Evolutionary conservation across 164 flowering plant species (phyloP).

Genomic region (Piper betle): DNA sequence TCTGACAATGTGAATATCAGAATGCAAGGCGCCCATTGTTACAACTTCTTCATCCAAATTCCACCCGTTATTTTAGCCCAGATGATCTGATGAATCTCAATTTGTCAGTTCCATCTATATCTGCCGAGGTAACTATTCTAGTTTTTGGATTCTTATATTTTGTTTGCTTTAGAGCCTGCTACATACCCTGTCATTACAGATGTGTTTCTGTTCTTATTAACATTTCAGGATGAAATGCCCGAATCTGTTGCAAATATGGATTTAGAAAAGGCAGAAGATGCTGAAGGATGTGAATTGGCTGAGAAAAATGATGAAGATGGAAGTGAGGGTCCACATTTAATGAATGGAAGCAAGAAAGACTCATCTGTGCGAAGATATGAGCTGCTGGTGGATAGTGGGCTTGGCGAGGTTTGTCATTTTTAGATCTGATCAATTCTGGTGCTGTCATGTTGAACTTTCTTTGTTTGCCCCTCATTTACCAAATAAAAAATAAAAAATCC

Average conservation of each 20-base stretch:
- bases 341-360: slow-evolving; percentile 80
- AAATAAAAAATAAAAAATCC: too few relatives aligned
- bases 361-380: slow-evolving; percentile 64
- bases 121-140: slow-evolving; percentile 25
- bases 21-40: slow-evolving; percentile 61
- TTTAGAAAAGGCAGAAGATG: slow-evolving; percentile 9
- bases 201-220: not conserved
- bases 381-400: slow-evolving; percentile 69
- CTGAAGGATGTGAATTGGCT: slow-evolving; percentile 17
- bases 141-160: not conserved
- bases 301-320: slow-evolving; percentile 14
- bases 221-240: slow-evolving; percentile 28
- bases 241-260: slow-evolving; percentile 13
- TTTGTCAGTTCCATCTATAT: slow-evolving; percentile 55
- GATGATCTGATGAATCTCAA: slow-evolving; percentile 52
- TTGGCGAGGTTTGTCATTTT: slow-evolving; percentile 67
- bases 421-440: not conserved
- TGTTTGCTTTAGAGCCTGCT: not conserved
- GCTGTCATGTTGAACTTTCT: too few relatives aligned
- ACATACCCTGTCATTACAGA: not conserved
- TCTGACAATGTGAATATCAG: slow-evolving; percentile 23
- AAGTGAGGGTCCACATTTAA: slow-evolving; percentile 7
- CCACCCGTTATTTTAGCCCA: slow-evolving; percentile 61
- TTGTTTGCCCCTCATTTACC: not conserved
- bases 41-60: slow-evolving; percentile 86